Conservation (phyloP, 2,329 filamentous ascomycete species). For the Exophiala dermatitidis region DNA sequence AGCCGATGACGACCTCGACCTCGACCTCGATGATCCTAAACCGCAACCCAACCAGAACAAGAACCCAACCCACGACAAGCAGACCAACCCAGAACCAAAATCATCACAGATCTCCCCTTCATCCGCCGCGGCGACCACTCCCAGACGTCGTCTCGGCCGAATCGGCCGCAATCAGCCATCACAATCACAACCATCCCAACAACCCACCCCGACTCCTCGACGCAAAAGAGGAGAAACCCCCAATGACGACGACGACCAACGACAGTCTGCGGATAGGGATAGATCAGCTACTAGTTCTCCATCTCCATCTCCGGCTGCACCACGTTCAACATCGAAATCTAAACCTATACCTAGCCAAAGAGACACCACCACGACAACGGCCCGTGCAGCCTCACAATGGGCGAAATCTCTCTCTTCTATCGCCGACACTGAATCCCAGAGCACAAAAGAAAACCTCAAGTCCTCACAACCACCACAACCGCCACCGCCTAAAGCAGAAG, state of each 20-base stretch:
- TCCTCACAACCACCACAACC: too few species aligned
- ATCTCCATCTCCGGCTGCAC: slow-evolving; percentile 15
- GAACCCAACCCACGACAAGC: too few species aligned
- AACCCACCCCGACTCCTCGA: too few species aligned
- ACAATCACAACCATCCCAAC: background rate
- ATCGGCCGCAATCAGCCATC: background rate
- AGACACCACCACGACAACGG: too few species aligned
- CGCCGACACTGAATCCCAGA: too few species aligned
- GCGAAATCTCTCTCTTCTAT: too few species aligned
- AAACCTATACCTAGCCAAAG: background rate
- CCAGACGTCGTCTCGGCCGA: background rate
- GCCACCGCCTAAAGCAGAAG: slow-evolving; percentile 6
- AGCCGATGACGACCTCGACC: slow-evolving; percentile 9
- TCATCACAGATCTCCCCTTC: background rate
- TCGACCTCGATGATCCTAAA: background rate
- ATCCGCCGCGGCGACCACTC: background rate
- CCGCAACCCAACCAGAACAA: background rate
- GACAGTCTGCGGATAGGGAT: background rate
- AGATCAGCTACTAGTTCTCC: background rate
- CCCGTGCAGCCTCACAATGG: too few species aligned
- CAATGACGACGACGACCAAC: slow-evolving; percentile 2
- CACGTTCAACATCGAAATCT: background rate
- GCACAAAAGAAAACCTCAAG: too few species aligned
- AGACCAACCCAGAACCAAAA: background rate
- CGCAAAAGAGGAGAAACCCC: background rate